Evolutionary conservation across 2,329 filamentous ascomycete species (phyloP), one percentile per base, ranked within the genome.

Genomic region (Verticillium zaregamsianum): DNA sequence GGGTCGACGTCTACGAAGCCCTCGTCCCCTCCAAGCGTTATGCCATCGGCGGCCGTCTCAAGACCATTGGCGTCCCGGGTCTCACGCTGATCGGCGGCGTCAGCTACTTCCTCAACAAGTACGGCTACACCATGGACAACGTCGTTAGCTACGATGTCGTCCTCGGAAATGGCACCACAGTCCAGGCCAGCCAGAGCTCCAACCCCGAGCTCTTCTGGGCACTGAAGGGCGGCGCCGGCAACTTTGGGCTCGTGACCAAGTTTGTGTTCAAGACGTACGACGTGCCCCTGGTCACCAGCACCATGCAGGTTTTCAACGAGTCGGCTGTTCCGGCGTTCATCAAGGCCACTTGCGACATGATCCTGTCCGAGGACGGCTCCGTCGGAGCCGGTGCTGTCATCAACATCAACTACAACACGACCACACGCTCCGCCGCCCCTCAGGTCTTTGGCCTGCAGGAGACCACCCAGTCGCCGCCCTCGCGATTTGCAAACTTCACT

Each of bases 391-490:
- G 74, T 1, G 66, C 68, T 3, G 66, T 76, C 32, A 63, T 74
- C 12, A 75, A 69, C 25, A 68, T 75, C 23, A 66, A 63, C 25
- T 71, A 71, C 57, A 72, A 73, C 45, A 59, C 58, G 4, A 71
- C 68, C 7, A 75, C 73, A 0, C 68, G 68, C 28, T 56, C 45
- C 0, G 59, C 65, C 2, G 63, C 65, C 1, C 65, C 70, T 1
- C 65, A 66, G 8, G 55, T 77, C 0, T 62, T 76, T 7, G 75
- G 75, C 17, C 69, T 77, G 0, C 70, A 77, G 32, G 74, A 74
- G 32, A 70, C 73, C 3, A 64, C 66, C 11, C 70, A 69, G 49
- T 71, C 63, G 3, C 73, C 72, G 5, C 74, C 73, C 0, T 71
- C 73, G 1, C 63, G 68, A 2, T 75, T 76, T 32, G 64, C 66